Conservation (phyloP, 805 yeast species). For the Candida schatavii region DNA sequence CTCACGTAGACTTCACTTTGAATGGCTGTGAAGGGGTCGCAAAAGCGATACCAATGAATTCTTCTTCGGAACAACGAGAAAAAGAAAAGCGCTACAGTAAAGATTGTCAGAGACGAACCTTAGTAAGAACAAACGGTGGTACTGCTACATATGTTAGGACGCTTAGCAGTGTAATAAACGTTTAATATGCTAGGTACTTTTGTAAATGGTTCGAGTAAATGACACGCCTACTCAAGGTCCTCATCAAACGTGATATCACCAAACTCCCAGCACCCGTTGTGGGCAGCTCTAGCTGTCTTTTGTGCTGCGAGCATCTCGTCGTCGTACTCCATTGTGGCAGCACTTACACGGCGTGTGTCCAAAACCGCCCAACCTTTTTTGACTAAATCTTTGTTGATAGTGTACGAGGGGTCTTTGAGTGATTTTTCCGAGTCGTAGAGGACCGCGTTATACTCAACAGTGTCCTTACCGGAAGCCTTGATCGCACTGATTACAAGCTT, state of each 20-base stretch:
- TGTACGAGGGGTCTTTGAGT: conserved; percentile 50
- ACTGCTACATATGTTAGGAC: too few species aligned
- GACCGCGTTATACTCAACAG: conserved; percentile 48
- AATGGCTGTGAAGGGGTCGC: too few species aligned
- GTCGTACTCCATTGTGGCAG: conserved; percentile 33
- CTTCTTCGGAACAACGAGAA: too few species aligned
- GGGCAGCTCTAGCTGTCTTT: conserved; percentile 45
- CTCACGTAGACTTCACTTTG: too few species aligned
- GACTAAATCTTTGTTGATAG: conserved; percentile 59
- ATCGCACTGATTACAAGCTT: conserved; percentile 55
- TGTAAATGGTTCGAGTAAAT: too few species aligned
- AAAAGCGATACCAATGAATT: too few species aligned
- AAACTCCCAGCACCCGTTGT: conserved; percentile 70
- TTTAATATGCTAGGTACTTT: too few species aligned
- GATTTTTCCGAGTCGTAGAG: conserved; percentile 58
- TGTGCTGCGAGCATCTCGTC: conserved; percentile 42
- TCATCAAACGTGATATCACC: conserved; percentile 70
- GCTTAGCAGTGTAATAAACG: too few species aligned
- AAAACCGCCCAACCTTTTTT: conserved; percentile 61
- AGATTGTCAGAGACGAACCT: too few species aligned
- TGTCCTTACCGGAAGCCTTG: conserved; percentile 25
- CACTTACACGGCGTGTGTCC: conserved; percentile 25
- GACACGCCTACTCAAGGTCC: conserved; percentile 15
- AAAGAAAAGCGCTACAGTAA: too few species aligned
- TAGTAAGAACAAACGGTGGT: too few species aligned